Evolutionary conservation across 371 early-diverging fungal species (phyloP).

Genomic region (Lichtheimia ornata): DNA sequence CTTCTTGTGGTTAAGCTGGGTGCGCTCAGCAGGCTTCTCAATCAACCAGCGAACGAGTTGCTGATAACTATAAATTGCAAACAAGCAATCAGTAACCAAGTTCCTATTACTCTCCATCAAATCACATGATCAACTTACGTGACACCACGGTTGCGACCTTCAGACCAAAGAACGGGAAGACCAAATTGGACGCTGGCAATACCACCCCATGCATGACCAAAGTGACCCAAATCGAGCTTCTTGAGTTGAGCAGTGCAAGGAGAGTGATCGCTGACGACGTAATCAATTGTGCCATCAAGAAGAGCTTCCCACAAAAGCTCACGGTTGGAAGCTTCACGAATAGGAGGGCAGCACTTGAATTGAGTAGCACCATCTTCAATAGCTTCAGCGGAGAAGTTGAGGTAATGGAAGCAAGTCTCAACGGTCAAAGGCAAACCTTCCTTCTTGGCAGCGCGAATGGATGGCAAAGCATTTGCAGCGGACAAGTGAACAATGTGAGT

Average conservation of each 20-base stretch:
- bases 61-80: constrained; percentile 46
- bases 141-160: constrained; percentile 69
- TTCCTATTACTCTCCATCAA: too few species aligned
- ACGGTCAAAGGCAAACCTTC: constrained; percentile 75
- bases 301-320: constrained; percentile 75
- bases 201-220: constrained; percentile 84
- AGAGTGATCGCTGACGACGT: constrained; percentile 84
- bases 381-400: constrained; percentile 69
- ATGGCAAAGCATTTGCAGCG: constrained; percentile 73
- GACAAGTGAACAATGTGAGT: constrained; percentile 85
- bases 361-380: constrained; percentile 76
- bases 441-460: constrained; percentile 72
- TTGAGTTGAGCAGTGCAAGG: constrained; percentile 82
- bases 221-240: constrained; percentile 68
- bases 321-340: constrained; percentile 73
- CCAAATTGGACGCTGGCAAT: constrained; percentile 85
- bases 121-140: constrained; percentile 10
- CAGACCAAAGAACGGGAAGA: constrained; percentile 80
- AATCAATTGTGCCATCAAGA: constrained; percentile 79
- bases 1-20: constrained; percentile 65
- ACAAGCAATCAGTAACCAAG: too few species aligned
- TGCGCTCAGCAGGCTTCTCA: constrained; percentile 65
- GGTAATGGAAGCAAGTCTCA: constrained; percentile 84
- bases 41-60: constrained; percentile 69
- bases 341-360: constrained; percentile 89